Conservation (phyloP, 73 alveolate genomes). For the Stentor roeselii region DNA sequence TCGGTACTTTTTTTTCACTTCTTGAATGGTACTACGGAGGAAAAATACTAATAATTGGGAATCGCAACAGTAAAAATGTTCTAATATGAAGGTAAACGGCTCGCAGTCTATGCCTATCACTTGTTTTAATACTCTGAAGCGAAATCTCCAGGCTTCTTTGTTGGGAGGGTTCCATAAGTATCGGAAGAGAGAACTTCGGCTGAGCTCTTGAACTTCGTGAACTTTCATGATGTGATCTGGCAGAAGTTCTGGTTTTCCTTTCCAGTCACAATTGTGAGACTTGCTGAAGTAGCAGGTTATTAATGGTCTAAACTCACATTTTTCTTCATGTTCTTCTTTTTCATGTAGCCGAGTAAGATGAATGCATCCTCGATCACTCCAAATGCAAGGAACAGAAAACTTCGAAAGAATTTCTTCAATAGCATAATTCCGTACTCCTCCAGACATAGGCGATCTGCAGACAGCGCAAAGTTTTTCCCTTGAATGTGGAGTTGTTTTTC, state of each 20-base stretch:
- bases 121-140: conserved; percentile 8
- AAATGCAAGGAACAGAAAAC: background rate
- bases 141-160: background rate
- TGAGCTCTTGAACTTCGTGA: conserved; percentile 2
- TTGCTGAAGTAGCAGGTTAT: background rate
- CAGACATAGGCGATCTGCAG: background rate
- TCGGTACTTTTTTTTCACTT: conserved; percentile 3
- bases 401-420: background rate
- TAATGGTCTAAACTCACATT: background rate
- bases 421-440: background rate
- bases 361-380: background rate
- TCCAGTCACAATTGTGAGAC: background rate
- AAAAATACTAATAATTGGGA: background rate
- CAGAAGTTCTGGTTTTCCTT: background rate
- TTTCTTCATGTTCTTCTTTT: conserved; percentile 5
- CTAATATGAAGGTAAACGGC: conserved; percentile 12
- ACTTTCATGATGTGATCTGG: background rate
- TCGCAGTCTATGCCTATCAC: background rate
- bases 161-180: conserved; percentile 27
- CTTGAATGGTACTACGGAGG: background rate
- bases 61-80: background rate
- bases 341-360: background rate
- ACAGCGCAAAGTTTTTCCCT: background rate
- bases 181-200: background rate
- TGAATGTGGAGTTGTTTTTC: background rate